Evolutionary conservation across 169 alveolate species (phyloP).

Genomic region (Fabrea salina): DNA sequence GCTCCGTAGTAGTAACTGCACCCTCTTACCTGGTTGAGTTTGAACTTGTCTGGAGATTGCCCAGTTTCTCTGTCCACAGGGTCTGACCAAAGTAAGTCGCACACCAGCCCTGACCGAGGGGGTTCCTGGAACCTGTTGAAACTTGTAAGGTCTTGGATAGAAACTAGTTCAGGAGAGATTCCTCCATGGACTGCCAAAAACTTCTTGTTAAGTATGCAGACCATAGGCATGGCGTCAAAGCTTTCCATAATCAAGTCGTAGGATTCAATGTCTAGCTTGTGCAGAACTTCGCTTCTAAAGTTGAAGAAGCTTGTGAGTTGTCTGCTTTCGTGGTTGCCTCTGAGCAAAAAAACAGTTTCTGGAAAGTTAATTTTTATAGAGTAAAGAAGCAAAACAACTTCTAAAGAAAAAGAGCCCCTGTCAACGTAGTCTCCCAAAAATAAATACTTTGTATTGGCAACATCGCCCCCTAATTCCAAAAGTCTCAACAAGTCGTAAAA

Average conservation of each 20-base stretch:
- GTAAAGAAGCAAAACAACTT: slow-evolving; percentile 53
- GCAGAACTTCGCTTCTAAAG: slow-evolving; percentile 94
- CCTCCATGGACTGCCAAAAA: slow-evolving; percentile 96
- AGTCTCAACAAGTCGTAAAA: slow-evolving; percentile 68
- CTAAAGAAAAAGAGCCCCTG: slow-evolving; percentile 78
- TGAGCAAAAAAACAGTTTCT: slow-evolving; percentile 54
- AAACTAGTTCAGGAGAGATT: slow-evolving; percentile 87
- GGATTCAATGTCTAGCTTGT: slow-evolving; percentile 89
- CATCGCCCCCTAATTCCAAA: slow-evolving; percentile 49
- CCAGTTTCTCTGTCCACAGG: slow-evolving; percentile 90
- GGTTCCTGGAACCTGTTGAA: slow-evolving; percentile 94
- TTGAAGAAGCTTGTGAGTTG: slow-evolving; percentile 96
- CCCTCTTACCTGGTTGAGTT: slow-evolving; percentile 85
- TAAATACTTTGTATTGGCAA: slow-evolving; percentile 69
- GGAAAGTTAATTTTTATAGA: slow-evolving; percentile 56
- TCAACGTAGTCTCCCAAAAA: slow-evolving; percentile 98
- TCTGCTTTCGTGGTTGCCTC: slow-evolving; percentile 98
- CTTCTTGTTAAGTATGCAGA: slow-evolving; percentile 76
- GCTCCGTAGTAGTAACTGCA: slow-evolving; percentile 89
- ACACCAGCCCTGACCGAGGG: slow-evolving; percentile 91
- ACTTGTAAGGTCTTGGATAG: slow-evolving; percentile 60
- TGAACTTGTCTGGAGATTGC: slow-evolving; percentile 49
- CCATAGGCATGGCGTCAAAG: slow-evolving; percentile 87
- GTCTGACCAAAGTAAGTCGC: slow-evolving; percentile 94
- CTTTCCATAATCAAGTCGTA: slow-evolving; percentile 89